Evolutionary conservation across 495 filamentous ascomycete genomes (phyloP).

Genomic region (Penicillium simplicissimum): DNA sequence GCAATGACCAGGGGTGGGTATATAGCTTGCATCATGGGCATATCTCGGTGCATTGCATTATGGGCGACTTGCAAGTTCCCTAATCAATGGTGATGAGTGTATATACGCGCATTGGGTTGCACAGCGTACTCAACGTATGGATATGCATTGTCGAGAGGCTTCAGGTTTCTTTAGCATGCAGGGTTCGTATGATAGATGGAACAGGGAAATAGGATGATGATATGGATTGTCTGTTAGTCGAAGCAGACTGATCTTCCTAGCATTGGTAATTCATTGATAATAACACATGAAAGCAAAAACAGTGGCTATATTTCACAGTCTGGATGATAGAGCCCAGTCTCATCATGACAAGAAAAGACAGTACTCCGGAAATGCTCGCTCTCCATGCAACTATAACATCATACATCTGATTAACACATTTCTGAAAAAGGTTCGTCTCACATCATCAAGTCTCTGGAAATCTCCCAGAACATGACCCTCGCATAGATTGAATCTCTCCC

Average conservation of each 20-base stretch:
- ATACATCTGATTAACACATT: constrained; percentile 13
- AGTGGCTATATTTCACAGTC: constrained; percentile 10
- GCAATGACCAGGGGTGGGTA: constrained; percentile 1
- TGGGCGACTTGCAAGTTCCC: background rate
- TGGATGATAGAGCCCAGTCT: constrained; percentile 9
- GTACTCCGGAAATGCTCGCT: constrained; percentile 34
- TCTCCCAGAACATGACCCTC: constrained; percentile 12
- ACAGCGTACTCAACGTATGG: background rate
- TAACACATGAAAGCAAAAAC: constrained; percentile 2
- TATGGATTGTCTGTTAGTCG: background rate
- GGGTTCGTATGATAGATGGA: too few species aligned
- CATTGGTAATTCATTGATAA: background rate
- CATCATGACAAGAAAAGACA: constrained; percentile 15
- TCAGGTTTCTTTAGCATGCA: background rate
- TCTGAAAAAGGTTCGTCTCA: background rate
- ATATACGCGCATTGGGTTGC: constrained; percentile 4
- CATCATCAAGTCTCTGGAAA: constrained; percentile 20
- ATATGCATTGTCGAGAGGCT: background rate
- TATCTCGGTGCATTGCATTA: constrained; percentile 1
- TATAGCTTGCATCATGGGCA: constrained; percentile 1
- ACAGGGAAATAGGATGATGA: too few species aligned
- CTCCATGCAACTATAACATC: constrained; percentile 23
- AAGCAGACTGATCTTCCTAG: background rate
- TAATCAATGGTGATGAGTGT: constrained; percentile 2
- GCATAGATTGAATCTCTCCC: constrained; percentile 15